phyloP scores from a whole-genome alignment of 805 yeast species.

The Millerozyma acaciae region DNA sequence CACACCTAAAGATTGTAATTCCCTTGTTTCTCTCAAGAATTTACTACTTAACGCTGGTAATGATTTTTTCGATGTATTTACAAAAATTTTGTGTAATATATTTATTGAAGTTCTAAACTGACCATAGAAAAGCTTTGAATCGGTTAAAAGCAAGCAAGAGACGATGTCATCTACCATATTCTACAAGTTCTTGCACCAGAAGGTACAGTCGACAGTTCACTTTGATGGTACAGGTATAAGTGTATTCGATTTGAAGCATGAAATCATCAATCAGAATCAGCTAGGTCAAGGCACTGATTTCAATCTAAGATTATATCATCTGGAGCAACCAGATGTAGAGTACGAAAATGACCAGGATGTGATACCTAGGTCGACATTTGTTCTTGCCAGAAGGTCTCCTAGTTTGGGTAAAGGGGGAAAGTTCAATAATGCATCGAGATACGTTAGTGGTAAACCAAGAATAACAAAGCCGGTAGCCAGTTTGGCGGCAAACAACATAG shows the following conservation, averaged over 20 bases:
- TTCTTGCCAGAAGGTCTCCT: conserved; percentile 77
- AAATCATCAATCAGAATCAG: conserved; percentile 76
- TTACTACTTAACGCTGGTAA: not conserved
- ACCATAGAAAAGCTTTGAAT: no score
- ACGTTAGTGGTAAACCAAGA: conserved; percentile 68
- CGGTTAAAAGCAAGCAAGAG: no score
- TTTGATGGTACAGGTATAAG: conserved; percentile 97
- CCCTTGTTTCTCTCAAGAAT: no score
- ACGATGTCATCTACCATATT: conserved; percentile 83
- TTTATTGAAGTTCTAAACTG: no score
- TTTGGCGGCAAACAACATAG: conserved; percentile 13
- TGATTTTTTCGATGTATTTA: not conserved
- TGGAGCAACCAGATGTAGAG: conserved; percentile 55
- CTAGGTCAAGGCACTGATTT: conserved; percentile 83
- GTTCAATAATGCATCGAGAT: conserved; percentile 60
- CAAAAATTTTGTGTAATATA: conserved; percentile 1
- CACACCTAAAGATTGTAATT: no score
- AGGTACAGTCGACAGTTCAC: conserved; percentile 67
- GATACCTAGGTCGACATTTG: conserved; percentile 84
- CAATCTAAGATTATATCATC: conserved; percentile 65
- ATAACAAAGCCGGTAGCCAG: conserved; percentile 41
- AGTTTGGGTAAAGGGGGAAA: conserved; percentile 42
- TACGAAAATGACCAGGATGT: conserved; percentile 86
- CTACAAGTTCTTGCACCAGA: conserved; percentile 82
- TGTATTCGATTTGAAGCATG: conserved; percentile 90